phyloP scores from a whole-genome alignment of 2,329 filamentous ascomycete genomes.

The Aureobasidium lini region DNA sequence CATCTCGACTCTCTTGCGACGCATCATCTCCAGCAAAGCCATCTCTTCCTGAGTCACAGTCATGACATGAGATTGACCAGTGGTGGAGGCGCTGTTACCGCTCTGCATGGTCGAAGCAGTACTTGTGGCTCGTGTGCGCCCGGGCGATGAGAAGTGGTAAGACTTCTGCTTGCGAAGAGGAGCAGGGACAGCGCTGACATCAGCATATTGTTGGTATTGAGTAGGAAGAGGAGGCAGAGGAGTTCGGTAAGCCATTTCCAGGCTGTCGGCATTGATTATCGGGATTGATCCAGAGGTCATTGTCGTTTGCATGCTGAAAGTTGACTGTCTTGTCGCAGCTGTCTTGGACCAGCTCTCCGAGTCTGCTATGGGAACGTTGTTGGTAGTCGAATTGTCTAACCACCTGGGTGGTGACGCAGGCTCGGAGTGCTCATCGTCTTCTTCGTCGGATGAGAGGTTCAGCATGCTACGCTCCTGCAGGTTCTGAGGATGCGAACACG shows the following conservation, averaged over 20 bases:
- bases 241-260: constrained; percentile 14
- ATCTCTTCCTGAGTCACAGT: constrained; percentile 45
- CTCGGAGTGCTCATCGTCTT: constrained; percentile 24
- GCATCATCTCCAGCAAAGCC: constrained; percentile 42
- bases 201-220: not conserved
- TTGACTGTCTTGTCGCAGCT: constrained; percentile 13
- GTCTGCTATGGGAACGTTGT: not conserved
- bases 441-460: constrained; percentile 19
- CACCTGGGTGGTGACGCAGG: constrained; percentile 14
- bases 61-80: constrained; percentile 27
- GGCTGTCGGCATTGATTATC: constrained; percentile 17
- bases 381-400: constrained; percentile 10
- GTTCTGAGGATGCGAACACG: not conserved
- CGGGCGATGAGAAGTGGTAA: not conserved
- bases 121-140: constrained; percentile 2
- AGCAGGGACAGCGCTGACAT: not conserved
- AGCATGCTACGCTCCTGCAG: constrained; percentile 13
- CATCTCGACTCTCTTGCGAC: constrained; percentile 36
- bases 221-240: constrained; percentile 15
- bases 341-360: constrained; percentile 2
- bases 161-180: constrained; percentile 5
- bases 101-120: constrained; percentile 10
- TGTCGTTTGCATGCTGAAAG: constrained; percentile 19
- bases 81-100: constrained; percentile 4
- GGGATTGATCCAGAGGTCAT: constrained; percentile 24